Base-by-base conservation (phyloP, 805 yeast species). In the Millerozyma acaciae region DNA sequence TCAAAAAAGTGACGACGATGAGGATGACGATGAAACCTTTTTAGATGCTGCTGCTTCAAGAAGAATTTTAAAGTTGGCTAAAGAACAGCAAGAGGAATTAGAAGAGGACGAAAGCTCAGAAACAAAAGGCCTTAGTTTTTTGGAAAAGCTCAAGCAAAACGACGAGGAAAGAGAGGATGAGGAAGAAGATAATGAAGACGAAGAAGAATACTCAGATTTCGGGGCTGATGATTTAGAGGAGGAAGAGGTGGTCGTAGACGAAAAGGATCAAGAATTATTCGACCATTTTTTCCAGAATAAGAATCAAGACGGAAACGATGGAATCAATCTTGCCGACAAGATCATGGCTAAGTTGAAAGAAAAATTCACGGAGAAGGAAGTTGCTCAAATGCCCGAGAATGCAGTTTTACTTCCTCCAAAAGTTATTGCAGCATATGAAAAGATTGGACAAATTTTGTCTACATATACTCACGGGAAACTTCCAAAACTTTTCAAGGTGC, bases 391-490 rank as follows among this genome's bases (percentile, higher is more conserved):
- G 57, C 76, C 71, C 10, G 64, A 55, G 14, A 90, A 86, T 47
- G 86, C 81, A 33, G 96, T 90, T 4, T 71, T 84, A 47, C 70
- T 93, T 38, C 98, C 99, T 5, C 96, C 96, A 37, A 89, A 93
- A 57, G 97, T 93, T 35, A 88, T 93, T 50, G 88, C 84, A 43
- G 97, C 96, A 1, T 93, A 90, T 57, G 81, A 86, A 30, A 86
- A 86, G 53, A 90, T 93, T 28, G 97, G 97, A 6, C 80, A 79
- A 45, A 80, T 90, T 33, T 68, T 93, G 39, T 73, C 87, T 14
- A 78, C 94, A 4, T 93, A 94, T 77, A 83, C 89, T 24, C 95
- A 93, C 51, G 99, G 98, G 31, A 89, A 89, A 60, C 70, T 93
- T 33, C 98, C 98, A n/a, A 89, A 90, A 51, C 75, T 94, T 21